Base-by-base conservation (phyloP, 2,329 filamentous ascomycete species). In the Talaromyces rugulosus region DNA sequence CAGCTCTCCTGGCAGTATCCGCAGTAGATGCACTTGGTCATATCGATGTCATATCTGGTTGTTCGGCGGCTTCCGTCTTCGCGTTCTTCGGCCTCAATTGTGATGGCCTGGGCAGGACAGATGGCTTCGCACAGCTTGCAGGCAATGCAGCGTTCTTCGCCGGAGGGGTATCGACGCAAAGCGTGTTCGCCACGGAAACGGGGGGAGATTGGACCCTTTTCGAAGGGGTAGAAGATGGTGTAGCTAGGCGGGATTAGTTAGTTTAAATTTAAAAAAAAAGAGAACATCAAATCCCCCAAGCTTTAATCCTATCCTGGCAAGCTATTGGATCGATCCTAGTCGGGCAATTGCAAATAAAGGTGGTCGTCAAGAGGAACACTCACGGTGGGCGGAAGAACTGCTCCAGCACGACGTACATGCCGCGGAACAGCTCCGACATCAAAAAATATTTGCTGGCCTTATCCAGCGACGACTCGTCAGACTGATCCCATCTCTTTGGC, bases 11-110 rank as follows among this genome's bases (percentile, higher is more conserved):
- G 94, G 86, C 95, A 98, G 82, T 96, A 96, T 58, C 95, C 95
- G 78, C 95, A 98, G 87, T 98, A 99, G 80, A 99, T 99, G 83
- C 95, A 99, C 85, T 99, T 99, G 74, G 95, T 98, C 95, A 99
- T 99, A 81, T 99, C 95, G 75, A 99, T 97, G 77, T 99, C 95
- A 81, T 99, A 99, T 76, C 94, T 88, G 63, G 94, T 97, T 58
- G 95, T 99, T 75, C 95, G 88, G 79, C 95, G 88, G 74, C 91
- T 96, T 66, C 95, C 95, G 73, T 99, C 95, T 74, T 91, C 91
- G 75, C 95, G 92, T 84, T 99, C 95, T 79, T 99, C 95, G 62
- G 95, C 95, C 82, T 99, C 95, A 72, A 99, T 99, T 59, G 95
- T 99, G 78, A 99, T 99, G 73, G 95, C 95, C 81, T 96, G 91